Evolutionary conservation across 768 basidiomycete species (phyloP), one percentile per base, ranked within the genome.

Genomic region (Cystobasidium tubakii): DNA sequence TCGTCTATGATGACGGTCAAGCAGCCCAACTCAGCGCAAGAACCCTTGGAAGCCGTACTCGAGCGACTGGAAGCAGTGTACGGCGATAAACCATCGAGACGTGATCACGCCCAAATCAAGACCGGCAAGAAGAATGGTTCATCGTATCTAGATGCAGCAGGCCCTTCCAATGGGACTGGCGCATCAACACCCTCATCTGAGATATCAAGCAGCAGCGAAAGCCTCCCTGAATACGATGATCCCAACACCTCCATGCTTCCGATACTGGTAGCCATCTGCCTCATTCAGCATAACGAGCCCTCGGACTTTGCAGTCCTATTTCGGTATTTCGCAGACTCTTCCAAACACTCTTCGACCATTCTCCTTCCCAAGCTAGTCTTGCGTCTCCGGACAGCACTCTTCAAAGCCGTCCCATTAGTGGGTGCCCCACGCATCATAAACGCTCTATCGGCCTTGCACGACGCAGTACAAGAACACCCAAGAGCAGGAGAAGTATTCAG

Each of bases 341-440:
- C 53, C 10, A 39, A 65, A 42, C 34, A 57, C 29, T 55, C 29
- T 29, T 31, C 33, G 2, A 55, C 53, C 3, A 53, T 67, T 10
- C 25, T 33, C 43, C 36, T 62, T 7, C 19, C 53, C n/a, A 39
- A 33, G 25, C 39, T 71, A 17, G 69, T 71, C 29, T 34, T 71
- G 13, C 69, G 69, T 23, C 55, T 71, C 7, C 69, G 69, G 9
- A 71, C 69, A 42, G 33, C 69, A 7, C 69, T 71, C 25, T 71
- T 71, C 69, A 71, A 71, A 44, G 69, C 69, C 7, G 69, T 71
- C 10, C 69, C 69, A 6, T 29, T 71, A 12, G 69, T 71, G 21
- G 69, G 69, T 17, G 69, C 60, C 2, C 69, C 69, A 29, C 50
- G 69, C 10, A 71, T 71, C 19, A 71, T 71, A 23, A 71, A 71